phyloP scores from a whole-genome alignment of 2,329 filamentous ascomycete species.

The Claviceps humidiphila region DNA sequence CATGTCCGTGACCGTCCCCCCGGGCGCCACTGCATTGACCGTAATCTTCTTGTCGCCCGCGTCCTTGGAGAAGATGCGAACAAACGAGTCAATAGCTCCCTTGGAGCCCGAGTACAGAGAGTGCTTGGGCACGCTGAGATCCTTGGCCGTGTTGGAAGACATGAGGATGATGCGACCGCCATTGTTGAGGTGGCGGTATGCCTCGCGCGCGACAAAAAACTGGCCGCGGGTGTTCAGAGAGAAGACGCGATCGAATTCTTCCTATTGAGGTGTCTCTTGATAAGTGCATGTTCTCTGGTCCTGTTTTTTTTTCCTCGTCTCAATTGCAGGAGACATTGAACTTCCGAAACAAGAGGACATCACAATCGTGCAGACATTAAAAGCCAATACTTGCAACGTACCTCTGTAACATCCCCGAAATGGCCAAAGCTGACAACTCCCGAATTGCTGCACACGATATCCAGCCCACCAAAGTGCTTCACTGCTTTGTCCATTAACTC shows the following conservation, averaged over 20 bases:
- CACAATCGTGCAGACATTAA: background rate
- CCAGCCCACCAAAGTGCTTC: constrained; percentile 49
- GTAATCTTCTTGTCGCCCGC: constrained; percentile 54
- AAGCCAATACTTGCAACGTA: background rate
- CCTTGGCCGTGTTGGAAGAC: constrained; percentile 56
- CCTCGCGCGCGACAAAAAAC: constrained; percentile 60
- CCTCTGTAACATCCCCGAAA: background rate
- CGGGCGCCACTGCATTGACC: constrained; percentile 53
- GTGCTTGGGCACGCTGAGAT: constrained; percentile 55
- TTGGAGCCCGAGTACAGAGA: constrained; percentile 64
- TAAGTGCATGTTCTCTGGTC: background rate
- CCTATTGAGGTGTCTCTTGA: constrained; percentile 20
- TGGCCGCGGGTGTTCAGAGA: constrained; percentile 54
- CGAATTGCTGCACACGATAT: constrained; percentile 60
- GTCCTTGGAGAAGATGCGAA: constrained; percentile 61
- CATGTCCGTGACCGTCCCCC: constrained; percentile 57
- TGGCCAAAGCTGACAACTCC: constrained; percentile 20
- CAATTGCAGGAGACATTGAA: background rate
- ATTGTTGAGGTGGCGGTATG: constrained; percentile 54
- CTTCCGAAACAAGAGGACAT: background rate
- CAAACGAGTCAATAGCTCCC: constrained; percentile 65
- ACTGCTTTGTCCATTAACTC: constrained; percentile 50
- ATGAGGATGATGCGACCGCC: constrained; percentile 62
- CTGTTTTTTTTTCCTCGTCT: background rate
- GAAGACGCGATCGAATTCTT: constrained; percentile 61